Evolutionary conservation across 768 basidiomycete species (phyloP), one percentile per base, ranked within the genome.

Genomic region (Serendipita sp.): DNA sequence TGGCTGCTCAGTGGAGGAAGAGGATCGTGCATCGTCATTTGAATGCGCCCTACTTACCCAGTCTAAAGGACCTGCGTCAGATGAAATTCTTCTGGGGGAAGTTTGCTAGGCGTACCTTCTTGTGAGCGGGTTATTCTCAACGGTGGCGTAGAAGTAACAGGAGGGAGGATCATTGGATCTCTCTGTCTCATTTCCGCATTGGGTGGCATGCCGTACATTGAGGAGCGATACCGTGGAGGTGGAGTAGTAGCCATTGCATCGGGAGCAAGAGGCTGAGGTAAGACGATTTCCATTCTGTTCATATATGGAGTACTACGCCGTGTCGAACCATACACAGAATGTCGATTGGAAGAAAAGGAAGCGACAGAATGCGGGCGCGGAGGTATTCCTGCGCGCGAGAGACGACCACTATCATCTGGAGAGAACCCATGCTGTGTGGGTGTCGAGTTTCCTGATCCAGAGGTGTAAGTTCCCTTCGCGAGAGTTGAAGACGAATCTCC

Each of bases 241-340:
- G 27, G 55, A 37, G 55, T 52, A 58, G 18, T 3, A 44, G 10
- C 27, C 27, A 60, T 23, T 27, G 29, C 55, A 44, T 71, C 71
- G 10, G 79, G 75, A 1, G 80, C 80, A 16, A 90, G 78, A 1
- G 86, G 87, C 0, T 80, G 72, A 0, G 88, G 88, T 2, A 88
- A 75, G 15, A 90, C 73, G 62, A 89, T 83, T 68, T 87, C 81
- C 63, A 88, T 73, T 60, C 55, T 27, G 34, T 33, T 60, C 29
- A 60, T 4, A 36, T 60, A 60, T 60, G 55, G 36, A 8, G 55
- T 31, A 23, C 48, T 16, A 6, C 48, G 18, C 8, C 27, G 55
- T 60, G 55, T 23, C 16, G 55, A 29, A 34, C 55, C 55, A 60
- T 60, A 60, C 55, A 36, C 8, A 4, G 55, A 60, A 10, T 60